These are phyloP conservation scores for Cyberlindnera japonica DNA, from an alignment of 805 yeast genomes.

Conservation along the genomic window DNA sequence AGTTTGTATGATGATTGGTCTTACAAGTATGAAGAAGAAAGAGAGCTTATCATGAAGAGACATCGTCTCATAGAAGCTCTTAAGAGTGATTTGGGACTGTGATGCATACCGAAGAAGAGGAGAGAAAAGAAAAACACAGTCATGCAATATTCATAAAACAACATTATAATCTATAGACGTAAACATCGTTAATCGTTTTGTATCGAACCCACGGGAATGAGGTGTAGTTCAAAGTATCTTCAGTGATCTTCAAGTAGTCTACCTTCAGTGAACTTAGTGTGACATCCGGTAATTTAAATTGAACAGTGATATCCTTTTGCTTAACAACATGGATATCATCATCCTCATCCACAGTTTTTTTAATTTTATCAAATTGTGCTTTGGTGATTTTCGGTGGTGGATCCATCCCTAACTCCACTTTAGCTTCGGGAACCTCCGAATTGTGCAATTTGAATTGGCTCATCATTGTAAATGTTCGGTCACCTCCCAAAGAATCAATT, in stretches of 20 bases:
- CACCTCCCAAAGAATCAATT: constrained; percentile 64
- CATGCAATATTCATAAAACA: not conserved
- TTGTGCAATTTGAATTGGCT: constrained; percentile 40
- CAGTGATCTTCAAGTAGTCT: constrained; percentile 63
- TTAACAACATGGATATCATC: constrained; percentile 4
- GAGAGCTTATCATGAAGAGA: constrained; percentile 14
- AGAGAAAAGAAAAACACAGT: too few species aligned
- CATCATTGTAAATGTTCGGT: constrained; percentile 48
- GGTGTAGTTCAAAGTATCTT: constrained; percentile 51
- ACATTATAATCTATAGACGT: constrained; percentile 27
- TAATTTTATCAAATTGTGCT: constrained; percentile 24
- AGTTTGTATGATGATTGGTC: constrained; percentile 22
- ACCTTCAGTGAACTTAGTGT: constrained; percentile 65
- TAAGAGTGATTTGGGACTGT: constrained; percentile 14
- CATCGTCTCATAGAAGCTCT: constrained; percentile 12
- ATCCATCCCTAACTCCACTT: constrained; percentile 24
- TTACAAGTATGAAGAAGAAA: constrained; percentile 20
- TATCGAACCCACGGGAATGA: constrained; percentile 81
- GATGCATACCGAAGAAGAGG: too few species aligned
- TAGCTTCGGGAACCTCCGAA: constrained; percentile 24
- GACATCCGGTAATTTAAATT: constrained; percentile 61
- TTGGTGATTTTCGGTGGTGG: constrained; percentile 24
- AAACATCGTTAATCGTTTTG: constrained; percentile 38
- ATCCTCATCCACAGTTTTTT: constrained; percentile 15
- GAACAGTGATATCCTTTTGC: constrained; percentile 39